A percentile compares a stretch with the other conserved stretches of the same genome.
Conservation (phyloP, 1,284 basidiomycete species). For the Schizophyllum commune region DNA sequence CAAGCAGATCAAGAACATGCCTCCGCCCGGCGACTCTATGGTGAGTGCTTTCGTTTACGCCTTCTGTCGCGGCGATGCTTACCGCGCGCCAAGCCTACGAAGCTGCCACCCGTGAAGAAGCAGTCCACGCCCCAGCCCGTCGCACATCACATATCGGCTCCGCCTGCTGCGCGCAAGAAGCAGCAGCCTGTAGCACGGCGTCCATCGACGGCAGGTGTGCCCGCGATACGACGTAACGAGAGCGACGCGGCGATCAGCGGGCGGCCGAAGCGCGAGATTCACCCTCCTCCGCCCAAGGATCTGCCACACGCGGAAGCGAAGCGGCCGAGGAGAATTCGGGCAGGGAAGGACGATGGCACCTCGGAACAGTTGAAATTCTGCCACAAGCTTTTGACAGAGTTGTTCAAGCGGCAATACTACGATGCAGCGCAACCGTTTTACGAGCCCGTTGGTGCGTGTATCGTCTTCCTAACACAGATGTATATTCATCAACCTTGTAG, state of each 20-base stretch:
- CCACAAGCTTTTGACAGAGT: constrained; percentile 65
- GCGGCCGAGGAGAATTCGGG: constrained; percentile 57
- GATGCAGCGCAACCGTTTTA: constrained; percentile 81
- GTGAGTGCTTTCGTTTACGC: constrained; percentile 23
- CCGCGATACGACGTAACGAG: constrained; percentile 54
- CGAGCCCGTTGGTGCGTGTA: constrained; percentile 78
- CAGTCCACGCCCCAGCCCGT: constrained; percentile 30
- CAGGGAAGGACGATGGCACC: constrained; percentile 59
- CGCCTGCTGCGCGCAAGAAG: constrained; percentile 45
- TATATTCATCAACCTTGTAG: constrained; percentile 27
- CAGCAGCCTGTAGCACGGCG: constrained; percentile 46
- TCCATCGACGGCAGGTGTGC: constrained; percentile 71
- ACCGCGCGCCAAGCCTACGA: constrained; percentile 26
- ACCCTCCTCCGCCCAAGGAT: constrained; percentile 91
- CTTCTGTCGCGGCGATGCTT: constrained; percentile 10
- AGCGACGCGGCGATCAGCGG: constrained; percentile 34
- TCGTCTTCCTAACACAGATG: constrained; percentile 1
- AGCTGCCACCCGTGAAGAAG: constrained; percentile 49
- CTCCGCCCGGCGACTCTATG: constrained; percentile 62
- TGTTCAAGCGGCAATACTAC: constrained; percentile 77
- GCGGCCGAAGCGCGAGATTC: constrained; percentile 96
- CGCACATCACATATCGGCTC: constrained; percentile 5
- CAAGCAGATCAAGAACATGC: constrained; percentile 80
- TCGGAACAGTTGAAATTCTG: constrained; percentile 86
- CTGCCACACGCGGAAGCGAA: constrained; percentile 78